phyloP scores from a whole-genome alignment of 805 yeast genomes.

The Teunomyces barrocoloradensis region DNA sequence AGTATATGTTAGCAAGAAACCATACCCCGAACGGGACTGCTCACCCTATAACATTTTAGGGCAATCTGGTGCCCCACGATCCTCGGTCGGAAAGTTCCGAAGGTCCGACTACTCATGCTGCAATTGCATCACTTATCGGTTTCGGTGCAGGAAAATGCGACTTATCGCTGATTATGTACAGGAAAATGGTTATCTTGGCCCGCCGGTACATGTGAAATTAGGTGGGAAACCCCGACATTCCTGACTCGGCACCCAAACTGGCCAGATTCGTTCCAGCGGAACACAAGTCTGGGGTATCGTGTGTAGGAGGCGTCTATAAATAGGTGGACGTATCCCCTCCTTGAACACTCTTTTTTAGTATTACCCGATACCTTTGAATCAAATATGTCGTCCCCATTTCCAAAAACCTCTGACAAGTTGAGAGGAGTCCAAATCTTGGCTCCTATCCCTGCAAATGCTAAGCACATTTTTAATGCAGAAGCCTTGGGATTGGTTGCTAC shows the following conservation, averaged over 20 bases:
- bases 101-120: slow-evolving; percentile 4
- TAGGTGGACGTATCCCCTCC: not conserved
- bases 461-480: slow-evolving; percentile 56
- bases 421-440: slow-evolving; percentile 57
- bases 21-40: not conserved
- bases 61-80: not conserved
- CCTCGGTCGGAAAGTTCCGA: slow-evolving; percentile 10
- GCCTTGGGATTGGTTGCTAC: slow-evolving; percentile 70
- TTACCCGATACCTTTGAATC: not conserved
- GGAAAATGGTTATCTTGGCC: not conserved
- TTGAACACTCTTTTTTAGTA: not conserved
- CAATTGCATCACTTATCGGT: not conserved
- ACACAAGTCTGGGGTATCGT: slow-evolving; percentile 7
- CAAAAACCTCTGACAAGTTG: slow-evolving; percentile 40
- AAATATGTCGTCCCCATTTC: slow-evolving; percentile 44
- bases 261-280: slow-evolving; percentile 1
- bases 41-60: not conserved
- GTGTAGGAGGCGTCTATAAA: not conserved
- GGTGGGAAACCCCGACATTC: not conserved
- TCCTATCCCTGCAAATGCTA: slow-evolving; percentile 45
- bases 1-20: not conserved
- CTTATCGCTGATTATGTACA: not conserved
- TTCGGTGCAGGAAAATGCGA: not conserved
- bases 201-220: not conserved
- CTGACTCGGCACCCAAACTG: not conserved